phyloP scores from a whole-genome alignment of 352 stramenopile species.

The Pythium brassicae region DNA sequence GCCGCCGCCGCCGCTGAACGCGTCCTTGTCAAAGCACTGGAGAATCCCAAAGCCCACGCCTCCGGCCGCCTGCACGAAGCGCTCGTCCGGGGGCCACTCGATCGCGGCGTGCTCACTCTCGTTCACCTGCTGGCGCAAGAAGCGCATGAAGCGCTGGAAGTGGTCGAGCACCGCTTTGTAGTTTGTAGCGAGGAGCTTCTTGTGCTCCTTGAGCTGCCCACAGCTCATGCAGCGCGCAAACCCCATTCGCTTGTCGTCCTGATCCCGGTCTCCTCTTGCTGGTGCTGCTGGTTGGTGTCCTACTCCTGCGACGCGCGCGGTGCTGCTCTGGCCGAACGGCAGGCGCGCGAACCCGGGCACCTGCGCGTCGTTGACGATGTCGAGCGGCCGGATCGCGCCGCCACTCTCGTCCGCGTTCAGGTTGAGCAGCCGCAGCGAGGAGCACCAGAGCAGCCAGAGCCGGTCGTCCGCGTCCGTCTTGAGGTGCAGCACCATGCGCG shows the following conservation, averaged over 20 bases:
- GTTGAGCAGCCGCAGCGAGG: slow-evolving; percentile 81
- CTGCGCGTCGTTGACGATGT: slow-evolving; percentile 66
- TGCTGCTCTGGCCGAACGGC: not conserved
- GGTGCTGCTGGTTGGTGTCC: not conserved
- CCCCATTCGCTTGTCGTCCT: slow-evolving; percentile 7
- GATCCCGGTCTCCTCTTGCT: not conserved
- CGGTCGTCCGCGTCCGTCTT: slow-evolving; percentile 92
- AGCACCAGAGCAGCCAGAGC: slow-evolving; percentile 94
- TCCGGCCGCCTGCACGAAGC: slow-evolving; percentile 87
- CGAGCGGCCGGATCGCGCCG: slow-evolving; percentile 32
- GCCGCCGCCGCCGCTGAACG: not conserved
- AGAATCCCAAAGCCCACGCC: slow-evolving; percentile 92
- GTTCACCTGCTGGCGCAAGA: slow-evolving; percentile 42
- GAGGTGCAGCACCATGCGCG: slow-evolving; percentile 94
- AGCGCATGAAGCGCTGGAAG: slow-evolving; percentile 87
- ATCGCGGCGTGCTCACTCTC: slow-evolving; percentile 48
- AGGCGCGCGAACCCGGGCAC: slow-evolving; percentile 39
- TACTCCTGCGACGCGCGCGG: not conserved
- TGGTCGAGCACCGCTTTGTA: slow-evolving; percentile 95
- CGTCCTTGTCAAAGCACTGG: slow-evolving; percentile 28
- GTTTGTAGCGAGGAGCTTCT: slow-evolving; percentile 76
- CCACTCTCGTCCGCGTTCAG: slow-evolving; percentile 12
- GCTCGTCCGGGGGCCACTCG: slow-evolving; percentile 87
- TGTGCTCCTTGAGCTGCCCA: slow-evolving; percentile 50
- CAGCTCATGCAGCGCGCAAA: slow-evolving; percentile 85